Evolutionary conservation across 139 green algal species (phyloP).

Genomic region (Chlamydomonas asymmetrica): DNA sequence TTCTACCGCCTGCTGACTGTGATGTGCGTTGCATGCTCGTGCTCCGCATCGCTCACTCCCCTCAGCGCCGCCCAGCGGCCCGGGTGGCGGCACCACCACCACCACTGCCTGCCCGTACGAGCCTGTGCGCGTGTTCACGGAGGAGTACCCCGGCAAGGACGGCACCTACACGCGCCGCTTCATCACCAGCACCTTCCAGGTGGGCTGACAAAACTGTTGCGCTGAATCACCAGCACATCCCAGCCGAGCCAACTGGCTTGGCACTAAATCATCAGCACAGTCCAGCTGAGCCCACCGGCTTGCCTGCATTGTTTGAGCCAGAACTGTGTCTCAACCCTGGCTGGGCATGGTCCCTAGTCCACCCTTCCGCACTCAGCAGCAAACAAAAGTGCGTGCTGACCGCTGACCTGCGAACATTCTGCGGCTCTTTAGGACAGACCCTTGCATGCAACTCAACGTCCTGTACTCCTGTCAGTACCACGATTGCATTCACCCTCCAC

Average conservation of each 20-base stretch:
- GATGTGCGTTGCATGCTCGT: no score
- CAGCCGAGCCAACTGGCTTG: not conserved
- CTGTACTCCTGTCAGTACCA: no score
- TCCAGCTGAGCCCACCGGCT: not conserved
- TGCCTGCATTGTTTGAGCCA: not conserved
- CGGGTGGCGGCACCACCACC: no score
- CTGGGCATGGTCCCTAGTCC: not conserved
- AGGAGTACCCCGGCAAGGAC: slow-evolving; percentile 21
- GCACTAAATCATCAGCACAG: not conserved
- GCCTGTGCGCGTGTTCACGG: slow-evolving; percentile 27
- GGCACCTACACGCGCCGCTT: slow-evolving; percentile 34
- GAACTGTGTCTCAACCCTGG: not conserved
- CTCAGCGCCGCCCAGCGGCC: no score
- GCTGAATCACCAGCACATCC: not conserved
- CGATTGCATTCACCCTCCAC: no score
- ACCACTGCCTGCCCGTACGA: slow-evolving; percentile 5
- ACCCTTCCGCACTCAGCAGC: not conserved
- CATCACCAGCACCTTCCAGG: slow-evolving; percentile 35
- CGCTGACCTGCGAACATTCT: no score
- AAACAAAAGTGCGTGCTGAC: not conserved
- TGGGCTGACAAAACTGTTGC: not conserved
- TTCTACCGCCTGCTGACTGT: no score
- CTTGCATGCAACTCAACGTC: no score
- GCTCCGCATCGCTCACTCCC: no score
- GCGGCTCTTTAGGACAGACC: no score